Evolutionary conservation across 164 flowering plant species (phyloP).

Genomic region (Cinnamomum micranthum): DNA sequence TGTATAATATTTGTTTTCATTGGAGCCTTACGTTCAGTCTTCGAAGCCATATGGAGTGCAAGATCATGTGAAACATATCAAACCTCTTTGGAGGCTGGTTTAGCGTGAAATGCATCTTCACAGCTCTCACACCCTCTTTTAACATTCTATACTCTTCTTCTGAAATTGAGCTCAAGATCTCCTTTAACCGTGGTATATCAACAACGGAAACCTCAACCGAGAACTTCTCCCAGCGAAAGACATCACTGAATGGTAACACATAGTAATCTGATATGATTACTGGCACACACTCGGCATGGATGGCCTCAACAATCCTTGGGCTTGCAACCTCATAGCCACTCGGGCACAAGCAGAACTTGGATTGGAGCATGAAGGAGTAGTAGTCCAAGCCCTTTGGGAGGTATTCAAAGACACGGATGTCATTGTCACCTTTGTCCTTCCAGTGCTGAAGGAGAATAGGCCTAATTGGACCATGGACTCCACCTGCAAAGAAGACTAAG

Average conservation of each 20-base stretch:
- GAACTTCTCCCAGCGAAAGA: conserved; percentile 18
- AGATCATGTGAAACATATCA: conserved; percentile 68
- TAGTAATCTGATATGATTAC: conserved; percentile 18
- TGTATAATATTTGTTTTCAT: neutral
- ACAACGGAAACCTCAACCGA: conserved; percentile 7
- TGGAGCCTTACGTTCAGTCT: conserved; percentile 39
- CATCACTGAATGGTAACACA: conserved; percentile 18
- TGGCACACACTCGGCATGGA: conserved; percentile 15
- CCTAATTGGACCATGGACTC: conserved; percentile 20
- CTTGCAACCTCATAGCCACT: conserved; percentile 19
- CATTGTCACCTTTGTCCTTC: conserved; percentile 8
- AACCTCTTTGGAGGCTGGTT: conserved; percentile 57
- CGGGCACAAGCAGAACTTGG: conserved; percentile 17
- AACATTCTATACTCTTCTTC: conserved; percentile 26
- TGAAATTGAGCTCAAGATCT: conserved; percentile 5
- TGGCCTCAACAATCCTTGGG: conserved; percentile 22
- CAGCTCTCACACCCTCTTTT: conserved; percentile 41
- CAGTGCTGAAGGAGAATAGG: conserved; percentile 15
- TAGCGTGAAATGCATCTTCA: conserved; percentile 57
- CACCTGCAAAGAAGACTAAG: conserved; percentile 19
- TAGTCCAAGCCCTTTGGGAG: conserved; percentile 13
- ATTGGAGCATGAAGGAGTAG: conserved; percentile 14
- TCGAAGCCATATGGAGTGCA: conserved; percentile 85
- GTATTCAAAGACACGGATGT: conserved; percentile 14
- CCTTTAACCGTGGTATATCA: conserved; percentile 15